Base-by-base conservation (phyloP, 2,329 filamentous ascomycete species). In the Phialocephala subalpina region DNA sequence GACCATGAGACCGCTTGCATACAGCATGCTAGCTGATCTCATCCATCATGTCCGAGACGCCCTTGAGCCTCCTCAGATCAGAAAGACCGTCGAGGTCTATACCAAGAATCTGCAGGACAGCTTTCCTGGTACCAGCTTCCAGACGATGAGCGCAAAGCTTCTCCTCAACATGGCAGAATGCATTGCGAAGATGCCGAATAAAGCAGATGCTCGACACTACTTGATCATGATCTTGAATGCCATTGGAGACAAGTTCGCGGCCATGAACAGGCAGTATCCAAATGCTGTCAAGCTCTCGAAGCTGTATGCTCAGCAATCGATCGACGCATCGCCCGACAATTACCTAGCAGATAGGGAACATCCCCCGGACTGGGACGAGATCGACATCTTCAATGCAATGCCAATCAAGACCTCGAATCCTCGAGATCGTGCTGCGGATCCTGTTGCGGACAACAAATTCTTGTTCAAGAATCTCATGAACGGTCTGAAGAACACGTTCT, bases 81-180 rank as follows among this genome's bases (percentile, higher is more conserved):
- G 94, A 56, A 92, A 94, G 76, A 98, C 97, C 0, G 94, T 99
- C 11, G 93, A 97, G 76, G 96, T 99, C 3, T 99, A 99, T 79
- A 98, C 97, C 1, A 93, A 91, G 75, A 98, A 98, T 74, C 82
- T 99, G 25, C 94, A 97, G 75, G 96, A 98, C 78, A 93, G 93
- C 69, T 97, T 97, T 69, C 97, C 96, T 0, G 97, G 97, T 9
- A 98, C 97, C 0, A 99, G 95, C 78, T 99, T 99, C 76, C 97
- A 99, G 79, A 99, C 96, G 0, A 99, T 99, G 96, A 98, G 96
- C 73, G 97, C 96, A 0, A 99, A 98, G 78, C 83, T 99, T 2
- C 83, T 99, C 0, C 83, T 99, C 14, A 99, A 99, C 77, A 97
- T 99, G 93, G 96, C 95, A 0, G 97, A 99, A 75, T 97, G 93